Evolutionary conservation across 257 asterid species (phyloP).

Genomic region (Osmanthus fragrans): DNA sequence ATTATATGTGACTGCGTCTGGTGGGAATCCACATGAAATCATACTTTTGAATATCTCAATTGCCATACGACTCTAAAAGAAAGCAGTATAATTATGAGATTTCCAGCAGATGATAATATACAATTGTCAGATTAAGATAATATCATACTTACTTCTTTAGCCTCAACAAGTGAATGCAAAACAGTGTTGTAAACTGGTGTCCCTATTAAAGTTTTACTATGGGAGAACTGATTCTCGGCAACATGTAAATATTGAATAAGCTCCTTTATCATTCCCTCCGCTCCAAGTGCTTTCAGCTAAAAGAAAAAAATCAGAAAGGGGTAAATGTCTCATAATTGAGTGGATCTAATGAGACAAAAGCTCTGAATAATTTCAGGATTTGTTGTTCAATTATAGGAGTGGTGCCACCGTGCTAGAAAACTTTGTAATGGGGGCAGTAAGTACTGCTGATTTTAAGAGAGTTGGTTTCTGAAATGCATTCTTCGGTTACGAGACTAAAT

Average conservation of each 20-base stretch:
- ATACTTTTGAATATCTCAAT: slow-evolving; percentile 63
- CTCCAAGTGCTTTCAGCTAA: slow-evolving; percentile 81
- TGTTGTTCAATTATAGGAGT: neutral
- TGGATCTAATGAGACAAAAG: slow-evolving; percentile 12
- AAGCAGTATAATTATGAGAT: slow-evolving; percentile 15
- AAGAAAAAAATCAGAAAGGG: slow-evolving; percentile 26
- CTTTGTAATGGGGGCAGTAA: neutral
- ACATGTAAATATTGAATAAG: slow-evolving; percentile 48
- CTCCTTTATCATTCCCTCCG: slow-evolving; percentile 71
- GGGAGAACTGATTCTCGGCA: slow-evolving; percentile 56
- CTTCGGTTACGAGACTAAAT: neutral
- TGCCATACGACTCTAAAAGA: slow-evolving; percentile 55
- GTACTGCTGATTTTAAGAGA: neutral
- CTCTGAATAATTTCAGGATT: neutral
- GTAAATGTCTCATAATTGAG: slow-evolving; percentile 24
- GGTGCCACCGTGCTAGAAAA: neutral
- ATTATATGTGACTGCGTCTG: slow-evolving; percentile 52
- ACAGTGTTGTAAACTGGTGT: slow-evolving; percentile 58
- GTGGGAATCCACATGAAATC: slow-evolving; percentile 55
- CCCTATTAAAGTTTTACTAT: slow-evolving; percentile 25
- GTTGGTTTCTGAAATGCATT: neutral
- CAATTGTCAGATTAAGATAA: slow-evolving; percentile 21
- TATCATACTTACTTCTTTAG: slow-evolving; percentile 59
- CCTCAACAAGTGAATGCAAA: slow-evolving; percentile 77
- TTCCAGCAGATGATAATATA: slow-evolving; percentile 12